phyloP scores from a whole-genome alignment of 2,329 filamentous ascomycete species.

The Curvularia eragrostidis region DNA sequence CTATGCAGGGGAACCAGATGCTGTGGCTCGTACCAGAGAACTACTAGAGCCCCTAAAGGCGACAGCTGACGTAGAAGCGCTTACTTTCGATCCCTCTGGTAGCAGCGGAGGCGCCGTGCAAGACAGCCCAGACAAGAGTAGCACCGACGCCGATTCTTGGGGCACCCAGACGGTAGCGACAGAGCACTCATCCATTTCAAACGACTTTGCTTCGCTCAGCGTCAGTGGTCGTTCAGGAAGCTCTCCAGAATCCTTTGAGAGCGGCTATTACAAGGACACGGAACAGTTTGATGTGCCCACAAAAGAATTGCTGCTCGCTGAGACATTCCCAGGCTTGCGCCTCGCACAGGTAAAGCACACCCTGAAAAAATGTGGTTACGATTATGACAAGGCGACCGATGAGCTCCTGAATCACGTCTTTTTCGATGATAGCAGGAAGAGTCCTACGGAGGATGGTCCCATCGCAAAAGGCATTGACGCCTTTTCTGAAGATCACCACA shows the following conservation, averaged over 20 bases:
- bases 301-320: slow-evolving; percentile 68
- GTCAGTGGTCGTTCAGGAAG: slow-evolving; percentile 26
- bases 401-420: slow-evolving; percentile 80
- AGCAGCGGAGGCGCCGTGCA: slow-evolving; percentile 57
- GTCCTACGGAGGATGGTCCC: slow-evolving; percentile 51
- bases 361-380: slow-evolving; percentile 70
- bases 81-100: slow-evolving; percentile 79
- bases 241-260: slow-evolving; percentile 33
- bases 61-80: slow-evolving; percentile 70
- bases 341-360: slow-evolving; percentile 69
- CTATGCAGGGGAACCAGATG: slow-evolving; percentile 66
- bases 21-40: slow-evolving; percentile 61
- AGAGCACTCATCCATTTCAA: slow-evolving; percentile 58
- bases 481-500: slow-evolving; percentile 68
- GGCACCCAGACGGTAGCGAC: slow-evolving; percentile 56
- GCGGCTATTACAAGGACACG: slow-evolving; percentile 46
- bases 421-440: slow-evolving; percentile 70
- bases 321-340: slow-evolving; percentile 75
- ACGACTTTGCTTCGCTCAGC: slow-evolving; percentile 52
- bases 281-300: slow-evolving; percentile 62
- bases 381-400: slow-evolving; percentile 75
- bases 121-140: slow-evolving; percentile 26
- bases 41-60: slow-evolving; percentile 71
- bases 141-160: slow-evolving; percentile 45
- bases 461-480: slow-evolving; percentile 78